phyloP scores from a whole-genome alignment of 768 basidiomycete species.

The Tricholoma matsutake region DNA sequence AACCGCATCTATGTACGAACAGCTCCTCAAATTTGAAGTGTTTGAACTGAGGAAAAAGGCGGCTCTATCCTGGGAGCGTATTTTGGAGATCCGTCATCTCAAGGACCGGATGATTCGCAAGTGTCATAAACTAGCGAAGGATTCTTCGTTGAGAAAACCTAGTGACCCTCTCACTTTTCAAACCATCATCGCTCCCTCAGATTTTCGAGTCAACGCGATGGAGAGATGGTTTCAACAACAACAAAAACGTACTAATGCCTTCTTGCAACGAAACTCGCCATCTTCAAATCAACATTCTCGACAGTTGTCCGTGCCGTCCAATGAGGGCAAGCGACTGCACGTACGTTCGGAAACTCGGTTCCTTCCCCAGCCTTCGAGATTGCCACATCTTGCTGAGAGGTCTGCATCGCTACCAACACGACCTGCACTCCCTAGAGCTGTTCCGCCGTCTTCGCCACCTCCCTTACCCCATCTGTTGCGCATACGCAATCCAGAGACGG shows the following conservation, averaged over 20 bases:
- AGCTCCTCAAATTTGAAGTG: slow-evolving; percentile 60
- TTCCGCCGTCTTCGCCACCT: slow-evolving; percentile 33
- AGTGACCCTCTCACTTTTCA: slow-evolving; percentile 50
- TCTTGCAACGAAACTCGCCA: slow-evolving; percentile 14
- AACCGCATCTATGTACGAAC: slow-evolving; percentile 62
- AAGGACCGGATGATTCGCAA: slow-evolving; percentile 84
- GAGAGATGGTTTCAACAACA: slow-evolving; percentile 71
- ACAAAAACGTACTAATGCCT: slow-evolving; percentile 36
- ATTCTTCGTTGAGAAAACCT: slow-evolving; percentile 33
- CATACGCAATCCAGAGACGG: slow-evolving; percentile 17
- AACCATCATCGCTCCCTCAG: slow-evolving; percentile 63
- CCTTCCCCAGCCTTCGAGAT: neutral
- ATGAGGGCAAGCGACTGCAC: neutral
- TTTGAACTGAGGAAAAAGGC: slow-evolving; percentile 58
- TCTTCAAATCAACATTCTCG: neutral
- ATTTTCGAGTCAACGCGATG: slow-evolving; percentile 77
- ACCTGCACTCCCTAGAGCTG: slow-evolving; percentile 1
- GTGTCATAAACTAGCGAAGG: slow-evolving; percentile 60
- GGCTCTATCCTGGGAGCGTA: slow-evolving; percentile 60
- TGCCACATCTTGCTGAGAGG: slow-evolving; percentile 2
- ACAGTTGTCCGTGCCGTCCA: neutral
- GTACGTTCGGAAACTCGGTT: neutral
- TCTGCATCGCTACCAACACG: slow-evolving; percentile 8
- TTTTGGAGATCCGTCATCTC: slow-evolving; percentile 71
- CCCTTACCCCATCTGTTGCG: slow-evolving; percentile 41